These are phyloP conservation scores for Pichia sorboxylosa DNA, from an alignment of 1,139 yeast genomes.

Conservation along the genomic window DNA sequence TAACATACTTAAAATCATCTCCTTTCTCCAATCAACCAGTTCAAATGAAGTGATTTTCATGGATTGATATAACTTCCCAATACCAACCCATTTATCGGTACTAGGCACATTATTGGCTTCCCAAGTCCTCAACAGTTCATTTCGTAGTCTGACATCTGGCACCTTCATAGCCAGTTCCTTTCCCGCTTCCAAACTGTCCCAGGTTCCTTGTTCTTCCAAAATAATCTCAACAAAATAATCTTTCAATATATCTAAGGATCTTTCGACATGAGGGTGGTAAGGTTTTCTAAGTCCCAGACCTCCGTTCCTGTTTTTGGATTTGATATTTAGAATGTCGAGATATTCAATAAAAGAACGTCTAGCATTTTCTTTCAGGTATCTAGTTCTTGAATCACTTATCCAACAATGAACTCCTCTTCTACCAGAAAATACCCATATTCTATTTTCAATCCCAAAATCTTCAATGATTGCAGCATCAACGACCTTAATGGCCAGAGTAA, in stretches of 20 bases:
- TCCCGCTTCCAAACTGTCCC: slow-evolving; percentile 42
- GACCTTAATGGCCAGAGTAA: slow-evolving; percentile 74
- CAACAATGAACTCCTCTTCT: slow-evolving; percentile 99
- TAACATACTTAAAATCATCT: slow-evolving; percentile 64
- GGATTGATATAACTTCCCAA: slow-evolving; percentile 39
- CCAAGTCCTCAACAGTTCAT: slow-evolving; percentile 49
- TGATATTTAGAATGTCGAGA: slow-evolving; percentile 60
- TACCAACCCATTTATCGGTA: slow-evolving; percentile 69
- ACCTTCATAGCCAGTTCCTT: slow-evolving; percentile 48
- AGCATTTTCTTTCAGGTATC: slow-evolving; percentile 57
- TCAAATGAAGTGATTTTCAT: slow-evolving; percentile 30
- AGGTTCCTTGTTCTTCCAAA: slow-evolving; percentile 77
- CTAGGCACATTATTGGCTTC: slow-evolving; percentile 33
- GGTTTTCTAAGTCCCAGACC: slow-evolving; percentile 57
- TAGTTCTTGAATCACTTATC: slow-evolving; percentile 81
- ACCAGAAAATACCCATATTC: slow-evolving; percentile 95
- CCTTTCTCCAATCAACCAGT: slow-evolving; percentile 63
- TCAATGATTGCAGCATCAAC: slow-evolving; percentile 62
- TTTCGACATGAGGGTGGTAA: slow-evolving; percentile 74
- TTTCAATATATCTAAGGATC: slow-evolving; percentile 62
- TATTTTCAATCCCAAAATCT: slow-evolving; percentile 81
- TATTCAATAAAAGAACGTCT: slow-evolving; percentile 77
- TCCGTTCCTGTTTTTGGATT: slow-evolving; percentile 29
- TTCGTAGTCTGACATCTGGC: slow-evolving; percentile 48
- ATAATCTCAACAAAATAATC: slow-evolving; percentile 54